phyloP scores from a whole-genome alignment of 495 filamentous ascomycete species.

The Bryoglossum gracile region DNA sequence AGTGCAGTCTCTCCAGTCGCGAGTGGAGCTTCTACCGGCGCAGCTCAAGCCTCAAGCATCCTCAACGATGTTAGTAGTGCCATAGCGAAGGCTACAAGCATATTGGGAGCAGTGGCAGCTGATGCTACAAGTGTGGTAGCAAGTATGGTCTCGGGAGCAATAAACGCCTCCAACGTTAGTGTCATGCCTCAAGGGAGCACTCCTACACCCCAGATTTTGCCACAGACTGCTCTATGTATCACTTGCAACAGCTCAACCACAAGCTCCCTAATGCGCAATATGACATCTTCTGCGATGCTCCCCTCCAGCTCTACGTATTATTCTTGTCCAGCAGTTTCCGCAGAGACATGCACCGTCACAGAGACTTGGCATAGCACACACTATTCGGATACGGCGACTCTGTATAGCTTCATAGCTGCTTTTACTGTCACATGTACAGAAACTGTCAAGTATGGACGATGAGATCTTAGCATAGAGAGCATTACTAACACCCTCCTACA shows the following conservation, averaged over 20 bases:
- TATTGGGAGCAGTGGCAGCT: slow-evolving; percentile 10
- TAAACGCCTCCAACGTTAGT: slow-evolving; percentile 9
- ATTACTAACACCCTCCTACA: neutral
- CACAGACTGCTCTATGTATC: neutral
- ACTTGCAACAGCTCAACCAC: neutral
- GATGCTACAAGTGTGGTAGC: slow-evolving; percentile 14
- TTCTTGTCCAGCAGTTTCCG: slow-evolving; percentile 4
- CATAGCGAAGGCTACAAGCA: slow-evolving; percentile 1
- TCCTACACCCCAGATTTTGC: slow-evolving; percentile 1
- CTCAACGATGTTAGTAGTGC: slow-evolving; percentile 3
- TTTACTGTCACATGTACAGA: slow-evolving; percentile 19
- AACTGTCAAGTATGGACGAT: slow-evolving; percentile 13
- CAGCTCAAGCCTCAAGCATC: neutral
- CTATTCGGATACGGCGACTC: slow-evolving; percentile 16
- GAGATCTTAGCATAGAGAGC: neutral
- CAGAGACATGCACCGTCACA: slow-evolving; percentile 15
- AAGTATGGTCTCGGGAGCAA: slow-evolving; percentile 11
- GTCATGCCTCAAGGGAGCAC: neutral
- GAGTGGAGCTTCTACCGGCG: neutral
- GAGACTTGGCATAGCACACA: slow-evolving; percentile 23
- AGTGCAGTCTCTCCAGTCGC: neutral
- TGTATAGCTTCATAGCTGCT: slow-evolving; percentile 16
- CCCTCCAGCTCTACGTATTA: neutral
- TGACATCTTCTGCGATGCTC: neutral
- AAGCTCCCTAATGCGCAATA: neutral